Base-by-base conservation (phyloP, 75 land plant species). In the Cunninghamia lanceolata region DNA sequence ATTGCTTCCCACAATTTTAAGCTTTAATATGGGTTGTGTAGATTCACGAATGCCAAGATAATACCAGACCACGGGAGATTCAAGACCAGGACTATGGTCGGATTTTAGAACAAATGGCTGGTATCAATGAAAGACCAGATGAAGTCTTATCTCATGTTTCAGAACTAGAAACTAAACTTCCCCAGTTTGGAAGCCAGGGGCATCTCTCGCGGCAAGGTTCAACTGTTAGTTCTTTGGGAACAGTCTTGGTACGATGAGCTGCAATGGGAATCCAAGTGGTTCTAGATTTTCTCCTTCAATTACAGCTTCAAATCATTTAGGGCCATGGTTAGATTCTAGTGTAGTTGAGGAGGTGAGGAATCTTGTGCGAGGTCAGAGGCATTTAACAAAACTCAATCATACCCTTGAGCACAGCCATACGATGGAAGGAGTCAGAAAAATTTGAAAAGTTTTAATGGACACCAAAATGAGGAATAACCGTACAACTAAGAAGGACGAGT, bases 201-300 rank as follows among this genome's bases (percentile, higher is more conserved):
- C 56, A 83, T 15, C 84, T 83, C 53, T 63, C 53, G 0, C 38
- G 43, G 39, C 74, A 73, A 25, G 82, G 78, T 45, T 74, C 74
- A 30, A 43, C 42, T 85, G 81, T 39, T 42, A 82, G 39, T 75
- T 85, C 85, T 75, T 85, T 40, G 85, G 85, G 46, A 85, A 74
- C 83, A 85, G 34, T 83, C 54, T 50, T 47, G 8, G 9, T 85
- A 46, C 17, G 3, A n/a, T 71, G 36, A 5, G 19, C 52, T 78
- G 32, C 50, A 71, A 25, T 85, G 85, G 82, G 35, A 73, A 66
- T 40, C 25, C 2, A 38, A 85, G 73, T 45, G 82, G 85, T 7
- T 40, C 38, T 70, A 45, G 15, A 28, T 16, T 39, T 36, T 68
- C 85, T 73, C 25, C 35, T 38, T 6, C 45, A 36, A 30, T 50